Evolutionary conservation across 2,329 filamentous ascomycete species (phyloP).

Genomic region (Colletotrichum horii): DNA sequence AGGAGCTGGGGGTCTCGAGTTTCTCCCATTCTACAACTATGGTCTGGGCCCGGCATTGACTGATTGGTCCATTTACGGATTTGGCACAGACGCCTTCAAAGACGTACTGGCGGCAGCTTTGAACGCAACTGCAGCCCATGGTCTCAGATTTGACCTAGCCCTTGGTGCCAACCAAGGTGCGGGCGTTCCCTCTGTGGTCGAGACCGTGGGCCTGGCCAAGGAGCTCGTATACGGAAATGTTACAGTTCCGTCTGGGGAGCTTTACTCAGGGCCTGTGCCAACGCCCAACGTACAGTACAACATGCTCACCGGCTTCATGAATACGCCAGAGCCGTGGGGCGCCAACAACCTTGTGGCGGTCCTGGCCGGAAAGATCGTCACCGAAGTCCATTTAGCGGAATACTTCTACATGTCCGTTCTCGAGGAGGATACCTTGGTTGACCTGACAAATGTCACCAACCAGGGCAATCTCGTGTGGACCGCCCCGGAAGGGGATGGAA

Average conservation of each 20-base stretch:
- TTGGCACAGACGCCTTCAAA: not conserved
- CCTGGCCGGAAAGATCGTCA: not conserved
- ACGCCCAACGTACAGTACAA: not conserved
- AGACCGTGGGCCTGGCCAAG: not conserved
- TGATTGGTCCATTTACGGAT: not conserved
- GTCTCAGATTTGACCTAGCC: not conserved
- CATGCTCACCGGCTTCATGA: not conserved
- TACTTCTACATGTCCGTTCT: not conserved
- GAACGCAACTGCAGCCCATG: not conserved
- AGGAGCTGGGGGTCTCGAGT: not conserved
- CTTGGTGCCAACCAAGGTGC: not conserved
- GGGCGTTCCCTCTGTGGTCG: not conserved
- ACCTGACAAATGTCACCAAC: not conserved
- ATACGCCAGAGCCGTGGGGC: not conserved
- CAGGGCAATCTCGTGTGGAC: not conserved
- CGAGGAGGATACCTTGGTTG: not conserved
- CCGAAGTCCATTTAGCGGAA: not conserved
- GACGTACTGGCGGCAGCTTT: not conserved
- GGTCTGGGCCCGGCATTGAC: not conserved
- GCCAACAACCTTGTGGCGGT: not conserved
- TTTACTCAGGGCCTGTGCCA: not conserved
- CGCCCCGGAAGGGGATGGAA: rapidly evolving
- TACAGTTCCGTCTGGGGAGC: not conserved
- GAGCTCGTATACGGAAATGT: not conserved
- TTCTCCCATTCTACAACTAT: not conserved